These are phyloP conservation scores for Balamuthia mandrillaris DNA, from an alignment of 208 protist species.

Conservation along the genomic window DNA sequence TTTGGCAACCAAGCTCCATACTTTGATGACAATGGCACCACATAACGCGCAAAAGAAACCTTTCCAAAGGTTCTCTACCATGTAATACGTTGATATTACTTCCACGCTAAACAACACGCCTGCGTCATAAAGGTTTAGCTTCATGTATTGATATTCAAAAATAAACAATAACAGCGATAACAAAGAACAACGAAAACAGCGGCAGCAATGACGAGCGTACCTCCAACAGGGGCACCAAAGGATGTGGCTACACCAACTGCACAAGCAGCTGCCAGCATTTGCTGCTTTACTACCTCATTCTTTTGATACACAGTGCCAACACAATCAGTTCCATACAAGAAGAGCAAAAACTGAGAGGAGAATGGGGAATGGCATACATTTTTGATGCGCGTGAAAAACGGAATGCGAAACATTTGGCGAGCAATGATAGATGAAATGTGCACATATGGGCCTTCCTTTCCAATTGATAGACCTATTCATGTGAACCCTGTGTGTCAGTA, in stretches of 20 bases:
- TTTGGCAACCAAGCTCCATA: too few relatives aligned
- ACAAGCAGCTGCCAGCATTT: slow-evolving; percentile 48
- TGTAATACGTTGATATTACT: slow-evolving; percentile 63
- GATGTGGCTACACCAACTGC: slow-evolving; percentile 50
- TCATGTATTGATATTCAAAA: too few relatives aligned
- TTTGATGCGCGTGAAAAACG: slow-evolving; percentile 28
- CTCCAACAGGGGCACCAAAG: slow-evolving; percentile 67
- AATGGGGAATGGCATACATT: too few relatives aligned
- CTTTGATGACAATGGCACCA: too few relatives aligned
- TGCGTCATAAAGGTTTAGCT: too few relatives aligned
- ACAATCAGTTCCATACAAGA: too few relatives aligned
- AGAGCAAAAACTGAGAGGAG: too few relatives aligned
- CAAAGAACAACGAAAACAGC: too few relatives aligned
- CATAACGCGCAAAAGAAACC: slow-evolving; percentile 49
- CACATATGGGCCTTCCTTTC: slow-evolving; percentile 56
- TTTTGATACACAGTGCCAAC: too few relatives aligned
- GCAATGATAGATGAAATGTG: slow-evolving; percentile 45
- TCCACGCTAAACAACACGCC: slow-evolving; percentile 62
- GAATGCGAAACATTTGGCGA: not conserved
- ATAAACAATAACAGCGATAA: too few relatives aligned
- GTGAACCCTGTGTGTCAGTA: not conserved
- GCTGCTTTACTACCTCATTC: slow-evolving; percentile 33
- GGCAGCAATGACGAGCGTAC: too few relatives aligned
- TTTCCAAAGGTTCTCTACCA: slow-evolving; percentile 51
- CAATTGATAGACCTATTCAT: slow-evolving; percentile 33